A percentile compares a stretch with the other conserved stretches of the same genome.
These are phyloP conservation scores for Penicillium digitatum DNA, from an alignment of 2,329 filamentous ascomycete genomes.

Conservation along the genomic window DNA sequence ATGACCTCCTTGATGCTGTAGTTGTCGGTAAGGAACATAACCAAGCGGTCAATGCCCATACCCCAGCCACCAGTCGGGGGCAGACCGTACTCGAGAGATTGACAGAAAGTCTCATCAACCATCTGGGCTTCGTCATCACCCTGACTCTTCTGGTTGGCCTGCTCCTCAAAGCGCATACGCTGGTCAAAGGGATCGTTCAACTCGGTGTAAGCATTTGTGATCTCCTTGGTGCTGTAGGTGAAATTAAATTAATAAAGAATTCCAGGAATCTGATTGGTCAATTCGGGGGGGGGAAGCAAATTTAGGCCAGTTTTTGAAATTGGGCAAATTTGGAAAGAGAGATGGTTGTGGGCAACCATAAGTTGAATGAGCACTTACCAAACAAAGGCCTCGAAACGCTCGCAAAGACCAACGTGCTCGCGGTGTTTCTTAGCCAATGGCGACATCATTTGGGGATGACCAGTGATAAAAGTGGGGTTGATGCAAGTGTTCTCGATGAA, in stretches of 20 bases:
- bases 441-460: slow-evolving; percentile 86
- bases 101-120: slow-evolving; percentile 93
- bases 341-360: not conserved
- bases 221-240: slow-evolving; percentile 59
- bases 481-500: slow-evolving; percentile 92
- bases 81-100: slow-evolving; percentile 81
- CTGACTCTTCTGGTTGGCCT: slow-evolving; percentile 90
- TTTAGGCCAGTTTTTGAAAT: not conserved
- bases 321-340: not conserved
- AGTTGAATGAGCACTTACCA: slow-evolving; percentile 33
- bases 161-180: slow-evolving; percentile 86
- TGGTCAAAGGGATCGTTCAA: slow-evolving; percentile 97
- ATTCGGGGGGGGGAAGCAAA: not conserved
- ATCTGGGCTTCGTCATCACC: slow-evolving; percentile 96
- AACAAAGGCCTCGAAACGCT: slow-evolving; percentile 96
- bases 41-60: slow-evolving; percentile 88
- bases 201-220: slow-evolving; percentile 95
- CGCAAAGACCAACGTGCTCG: slow-evolving; percentile 74
- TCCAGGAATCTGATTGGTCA: not conserved
- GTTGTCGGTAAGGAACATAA: slow-evolving; percentile 95
- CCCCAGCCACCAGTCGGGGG: slow-evolving; percentile 96
- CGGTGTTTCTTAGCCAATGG: slow-evolving; percentile 96
- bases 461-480: slow-evolving; percentile 87
- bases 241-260: not conserved
- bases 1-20: slow-evolving; percentile 95